Base-by-base conservation (phyloP, 116 monocot species). In the Zostera marina region DNA sequence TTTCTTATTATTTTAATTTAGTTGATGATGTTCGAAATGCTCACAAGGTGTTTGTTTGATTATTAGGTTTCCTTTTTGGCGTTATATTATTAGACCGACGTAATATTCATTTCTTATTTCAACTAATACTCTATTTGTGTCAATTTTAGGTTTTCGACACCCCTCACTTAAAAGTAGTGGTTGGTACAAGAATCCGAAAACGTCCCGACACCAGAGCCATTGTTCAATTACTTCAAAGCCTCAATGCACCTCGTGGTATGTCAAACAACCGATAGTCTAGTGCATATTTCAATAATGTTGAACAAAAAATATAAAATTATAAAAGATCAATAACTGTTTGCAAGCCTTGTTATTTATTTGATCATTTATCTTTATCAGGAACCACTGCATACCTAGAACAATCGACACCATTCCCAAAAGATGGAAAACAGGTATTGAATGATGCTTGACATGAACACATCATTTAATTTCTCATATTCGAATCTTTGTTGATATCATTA, bases 341-440 rank as follows among this genome's bases (percentile, higher is more conserved):
- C 5, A 32, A 32, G 32, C 32, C 5, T 32, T 32, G 32, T 56
- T n/a, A 25, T 56, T 56, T 56, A 14, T 13, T 13, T 38, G 38
- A 32, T 40, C n/a, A n/a, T n/a, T n/a, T 40, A 8, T 8, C 11
- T 56, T 15, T 72, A 76, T 58, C 73, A 93, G 98, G 98, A 63
- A 90, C 83, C 20, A 75, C 7, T 55, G 90, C 83, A 63, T 98
- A 81, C 64, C 78, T 98, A 75, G 98, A 98, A 63, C 85, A 98
- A 67, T 98, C 98, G 49, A 77, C 20, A 25, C 98, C 98, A 44
- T 86, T 66, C 53, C 98, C 98, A 8, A 63, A 74, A 58, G 98
- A 98, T 66, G 98, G 98, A 63, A 98, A 90, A 60, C 90, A 74
- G 98, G 98, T 98, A 32, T 32, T 32, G 32, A 32, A 32, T 19